Percentiles rank a stretch among this genome's conserved stretches.
phyloP scores from a whole-genome alignment of 192 early-diverging fungal genomes.

The Entophlyctis luteolus region DNA sequence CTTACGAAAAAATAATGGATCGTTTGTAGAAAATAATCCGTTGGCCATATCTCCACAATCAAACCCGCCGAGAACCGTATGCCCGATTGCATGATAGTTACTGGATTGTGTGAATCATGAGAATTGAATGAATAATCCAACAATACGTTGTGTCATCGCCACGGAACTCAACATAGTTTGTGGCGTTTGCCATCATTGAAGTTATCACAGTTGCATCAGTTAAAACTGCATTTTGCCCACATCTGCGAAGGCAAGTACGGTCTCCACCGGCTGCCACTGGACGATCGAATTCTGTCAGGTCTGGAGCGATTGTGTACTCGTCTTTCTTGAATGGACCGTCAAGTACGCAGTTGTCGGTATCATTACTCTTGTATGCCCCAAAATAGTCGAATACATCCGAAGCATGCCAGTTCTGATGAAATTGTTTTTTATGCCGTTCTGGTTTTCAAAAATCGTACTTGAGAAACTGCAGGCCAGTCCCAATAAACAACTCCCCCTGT shows the following conservation, averaged over 20 bases:
- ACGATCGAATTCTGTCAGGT: background rate
- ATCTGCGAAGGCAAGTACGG: slow-evolving; percentile 1
- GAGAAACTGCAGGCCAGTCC: slow-evolving; percentile 19
- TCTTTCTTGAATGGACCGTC: background rate
- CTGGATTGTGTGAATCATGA: background rate
- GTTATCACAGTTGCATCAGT: slow-evolving; percentile 9
- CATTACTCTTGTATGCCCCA: background rate
- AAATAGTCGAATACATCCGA: slow-evolving; percentile 17
- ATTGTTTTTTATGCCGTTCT: background rate
- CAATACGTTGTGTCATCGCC: background rate
- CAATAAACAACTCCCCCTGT: slow-evolving; percentile 14
- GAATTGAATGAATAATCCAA: background rate
- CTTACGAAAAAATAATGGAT: slow-evolving; percentile 20
- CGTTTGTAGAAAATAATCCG: slow-evolving; percentile 12
- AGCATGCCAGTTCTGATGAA: slow-evolving; percentile 19
- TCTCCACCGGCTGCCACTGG: background rate
- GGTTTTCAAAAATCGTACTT: background rate
- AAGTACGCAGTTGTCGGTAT: slow-evolving; percentile 4
- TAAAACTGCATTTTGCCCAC: background rate
- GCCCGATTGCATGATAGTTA: slow-evolving; percentile 7
- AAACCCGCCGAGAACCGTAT: slow-evolving; percentile 1
- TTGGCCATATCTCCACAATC: slow-evolving; percentile 18
- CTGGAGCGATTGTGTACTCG: background rate
- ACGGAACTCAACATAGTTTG: slow-evolving; percentile 5
- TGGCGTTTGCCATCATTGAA: background rate